Conservation (phyloP, 2,329 filamentous ascomycete genomes). For the Venturia effusa region DNA sequence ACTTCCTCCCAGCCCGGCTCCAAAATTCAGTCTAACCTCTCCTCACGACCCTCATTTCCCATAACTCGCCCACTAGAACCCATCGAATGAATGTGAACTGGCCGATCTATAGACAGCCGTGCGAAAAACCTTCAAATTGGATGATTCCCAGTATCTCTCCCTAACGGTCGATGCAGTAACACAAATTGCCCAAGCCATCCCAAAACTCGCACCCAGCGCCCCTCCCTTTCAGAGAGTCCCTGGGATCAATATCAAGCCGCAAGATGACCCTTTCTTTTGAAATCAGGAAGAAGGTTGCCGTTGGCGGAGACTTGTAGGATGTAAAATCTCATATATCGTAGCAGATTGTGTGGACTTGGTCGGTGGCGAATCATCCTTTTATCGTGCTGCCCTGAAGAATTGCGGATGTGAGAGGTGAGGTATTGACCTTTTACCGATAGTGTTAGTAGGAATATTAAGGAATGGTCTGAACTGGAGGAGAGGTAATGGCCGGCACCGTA, state of each 20-base stretch:
- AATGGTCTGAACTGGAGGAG: slow-evolving; percentile 14
- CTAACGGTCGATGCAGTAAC: slow-evolving; percentile 53
- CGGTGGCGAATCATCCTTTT: slow-evolving; percentile 49
- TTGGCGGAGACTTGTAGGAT: slow-evolving; percentile 34
- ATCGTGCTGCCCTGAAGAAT: slow-evolving; percentile 49
- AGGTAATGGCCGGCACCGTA: slow-evolving; percentile 6
- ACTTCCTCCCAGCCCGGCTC: too few relatives aligned
- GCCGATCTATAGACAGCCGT: slow-evolving; percentile 19
- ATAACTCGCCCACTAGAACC: slow-evolving; percentile 7
- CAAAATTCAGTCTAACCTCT: not conserved
- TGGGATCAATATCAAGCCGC: slow-evolving; percentile 17
- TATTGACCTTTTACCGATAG: slow-evolving; percentile 55
- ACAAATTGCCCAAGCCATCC: slow-evolving; percentile 50
- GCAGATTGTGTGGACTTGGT: slow-evolving; percentile 41
- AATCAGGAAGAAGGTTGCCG: slow-evolving; percentile 36
- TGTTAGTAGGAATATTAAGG: slow-evolving; percentile 42
- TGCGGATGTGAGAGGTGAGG: slow-evolving; percentile 41
- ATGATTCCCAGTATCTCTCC: slow-evolving; percentile 39
- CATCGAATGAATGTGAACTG: not conserved
- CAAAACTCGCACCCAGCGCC: slow-evolving; percentile 53
- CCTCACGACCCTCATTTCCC: not conserved
- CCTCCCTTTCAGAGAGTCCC: slow-evolving; percentile 37
- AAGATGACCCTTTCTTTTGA: slow-evolving; percentile 5
- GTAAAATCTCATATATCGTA: slow-evolving; percentile 37
- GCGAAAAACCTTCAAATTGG: slow-evolving; percentile 22